Conservation (phyloP, 257 asterid genomes). For the Echites panduratus region DNA sequence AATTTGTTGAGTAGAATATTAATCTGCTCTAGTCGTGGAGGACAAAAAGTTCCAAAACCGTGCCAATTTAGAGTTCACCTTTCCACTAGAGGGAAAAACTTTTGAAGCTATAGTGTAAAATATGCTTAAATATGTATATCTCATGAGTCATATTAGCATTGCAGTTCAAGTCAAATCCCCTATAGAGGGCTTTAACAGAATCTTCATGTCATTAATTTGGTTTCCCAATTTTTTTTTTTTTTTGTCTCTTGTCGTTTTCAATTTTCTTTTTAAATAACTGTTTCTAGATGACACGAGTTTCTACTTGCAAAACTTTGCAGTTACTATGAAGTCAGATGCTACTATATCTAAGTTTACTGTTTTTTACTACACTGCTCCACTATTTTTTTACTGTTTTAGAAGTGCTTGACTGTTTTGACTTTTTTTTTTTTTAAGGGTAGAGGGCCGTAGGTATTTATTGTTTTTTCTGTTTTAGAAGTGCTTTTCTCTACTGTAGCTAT, state of each 20-base stretch:
- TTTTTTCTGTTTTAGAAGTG: no score
- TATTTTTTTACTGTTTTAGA: no score
- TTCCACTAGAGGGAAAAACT: neutral
- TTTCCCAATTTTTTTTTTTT: neutral
- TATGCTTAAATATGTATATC: neutral
- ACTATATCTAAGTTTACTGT: no score
- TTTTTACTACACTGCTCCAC: no score
- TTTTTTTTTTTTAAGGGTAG: no score
- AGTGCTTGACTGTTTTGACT: no score
- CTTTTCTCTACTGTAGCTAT: no score
- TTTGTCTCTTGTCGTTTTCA: neutral
- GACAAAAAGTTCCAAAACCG: conserved; percentile 3
- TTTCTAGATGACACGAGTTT: neutral
- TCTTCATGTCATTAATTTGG: neutral
- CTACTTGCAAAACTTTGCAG: neutral
- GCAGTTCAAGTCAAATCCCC: conserved; percentile 10
- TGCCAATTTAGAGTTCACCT: conserved; percentile 2
- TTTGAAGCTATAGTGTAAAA: neutral
- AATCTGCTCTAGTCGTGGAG: neutral
- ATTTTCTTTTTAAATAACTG: no score
- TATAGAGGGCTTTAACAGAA: neutral
- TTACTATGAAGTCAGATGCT: no score
- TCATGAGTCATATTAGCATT: neutral
- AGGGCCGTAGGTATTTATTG: no score
- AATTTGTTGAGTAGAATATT: conserved; percentile 2